Base-by-base conservation (phyloP, 805 yeast genomes). In the Candida fluviatilis region DNA sequence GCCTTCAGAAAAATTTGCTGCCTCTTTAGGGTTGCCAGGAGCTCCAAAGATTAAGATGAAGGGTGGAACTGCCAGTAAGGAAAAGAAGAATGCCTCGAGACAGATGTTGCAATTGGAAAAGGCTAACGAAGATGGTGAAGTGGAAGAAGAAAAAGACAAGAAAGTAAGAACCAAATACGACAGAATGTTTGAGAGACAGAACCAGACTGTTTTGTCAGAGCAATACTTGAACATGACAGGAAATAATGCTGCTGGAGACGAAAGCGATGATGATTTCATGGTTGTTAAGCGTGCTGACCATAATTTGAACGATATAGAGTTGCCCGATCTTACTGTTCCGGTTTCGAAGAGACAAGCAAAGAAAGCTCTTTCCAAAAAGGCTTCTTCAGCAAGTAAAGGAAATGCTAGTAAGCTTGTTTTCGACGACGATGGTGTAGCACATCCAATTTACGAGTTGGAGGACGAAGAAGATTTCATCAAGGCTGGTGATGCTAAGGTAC, bases 391-490 rank as follows among this genome's bases (percentile, higher is more conserved):
- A 34, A 57, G 70, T 11, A 75, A 75, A 45, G 86, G 87, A 1
- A 75, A 78, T 40, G 83, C 96, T 13, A 78, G 84, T 15, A 93
- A 89, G 57, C 59, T 91, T 49, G 72, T 76, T 39, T 93, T 91
- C 55, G 99, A 93, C 55, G 99, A 93, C 45, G 97, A 91, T 2
- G 99, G 99, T 18, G 73, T 71, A 4, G 83, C 98, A 0, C 98
- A 91, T 60, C 85, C 95, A 7, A 69, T 91, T 4, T 93, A 93
- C 55, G 98, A 91, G 62, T 71, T 93, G 43, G 89, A 87, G 56
- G 86, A 84, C 49, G 97, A 88, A 61, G 93, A 81, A 29, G 95
- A 85, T 42, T 93, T 93, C 75, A 74, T 61, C 45, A 78, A 75
- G 45, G 90, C 86, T 30, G 80, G 80, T 21, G 84, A 78, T 50